A percentile compares a stretch with the other conserved stretches of the same genome.
Evolutionary conservation across 2,329 filamentous ascomycete genomes (phyloP).

Genomic region (Achaetomium macrosporum): DNA sequence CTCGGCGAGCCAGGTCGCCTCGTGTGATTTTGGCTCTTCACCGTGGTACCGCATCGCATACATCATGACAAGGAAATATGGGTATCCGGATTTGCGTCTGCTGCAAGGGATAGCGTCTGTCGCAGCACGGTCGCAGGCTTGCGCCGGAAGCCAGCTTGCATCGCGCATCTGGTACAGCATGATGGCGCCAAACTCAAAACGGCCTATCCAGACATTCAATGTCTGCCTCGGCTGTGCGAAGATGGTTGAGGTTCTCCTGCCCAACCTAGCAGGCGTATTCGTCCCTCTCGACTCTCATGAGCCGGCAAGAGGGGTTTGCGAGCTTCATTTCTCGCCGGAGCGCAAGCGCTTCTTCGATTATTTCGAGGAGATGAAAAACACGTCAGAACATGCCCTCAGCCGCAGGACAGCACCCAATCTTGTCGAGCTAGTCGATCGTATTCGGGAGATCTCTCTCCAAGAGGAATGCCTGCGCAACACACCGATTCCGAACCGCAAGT

Average conservation of each 20-base stretch:
- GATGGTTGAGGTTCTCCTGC: conserved; percentile 67
- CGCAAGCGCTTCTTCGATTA: conserved; percentile 52
- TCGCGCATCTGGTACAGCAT: conserved; percentile 70
- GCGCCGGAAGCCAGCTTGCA: conserved; percentile 48
- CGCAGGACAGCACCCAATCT: conserved; percentile 48
- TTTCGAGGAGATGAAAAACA: conserved; percentile 55
- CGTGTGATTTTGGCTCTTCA: conserved; percentile 71
- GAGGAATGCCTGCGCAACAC: conserved; percentile 62
- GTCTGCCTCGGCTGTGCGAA: conserved; percentile 70
- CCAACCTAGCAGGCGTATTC: conserved; percentile 64
- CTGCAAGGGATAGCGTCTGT: conserved; percentile 65
- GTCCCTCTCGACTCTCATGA: conserved; percentile 43
- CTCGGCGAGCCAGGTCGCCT: conserved; percentile 50
- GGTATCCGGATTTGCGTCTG: conserved; percentile 59
- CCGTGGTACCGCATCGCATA: conserved; percentile 83
- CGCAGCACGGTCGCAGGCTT: conserved; percentile 51
- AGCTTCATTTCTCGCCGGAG: conserved; percentile 55
- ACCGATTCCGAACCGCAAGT: conserved; percentile 56
- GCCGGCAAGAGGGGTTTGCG: conserved; percentile 54
- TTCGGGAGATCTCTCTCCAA: conserved; percentile 51
- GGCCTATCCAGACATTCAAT: conserved; percentile 63
- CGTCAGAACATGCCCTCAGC: conserved; percentile 46
- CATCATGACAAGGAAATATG: conserved; percentile 69
- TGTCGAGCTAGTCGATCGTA: conserved; percentile 56
- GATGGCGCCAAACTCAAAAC: conserved; percentile 58